Percentiles rank a stretch among this genome's conserved stretches.
Evolutionary conservation across 345 rosid species (phyloP).

Genomic region (Mercurialis annua): DNA sequence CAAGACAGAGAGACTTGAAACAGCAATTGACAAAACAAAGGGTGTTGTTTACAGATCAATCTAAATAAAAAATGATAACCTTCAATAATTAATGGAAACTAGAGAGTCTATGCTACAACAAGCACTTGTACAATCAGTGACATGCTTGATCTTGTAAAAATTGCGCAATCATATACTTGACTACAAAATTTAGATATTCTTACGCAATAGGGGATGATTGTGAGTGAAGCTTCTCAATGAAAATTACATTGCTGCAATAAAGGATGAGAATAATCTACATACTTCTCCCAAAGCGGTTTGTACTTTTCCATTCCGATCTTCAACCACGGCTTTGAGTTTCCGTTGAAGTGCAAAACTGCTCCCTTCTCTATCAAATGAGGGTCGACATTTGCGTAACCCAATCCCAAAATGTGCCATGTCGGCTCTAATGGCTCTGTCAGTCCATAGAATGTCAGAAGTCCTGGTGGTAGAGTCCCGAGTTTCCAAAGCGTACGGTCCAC

Average conservation of each 20-base stretch:
- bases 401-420: constrained; percentile 85
- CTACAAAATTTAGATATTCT: constrained; percentile 18
- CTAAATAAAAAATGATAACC: constrained; percentile 9
- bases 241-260: constrained; percentile 84
- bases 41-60: constrained; percentile 13
- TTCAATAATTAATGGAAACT: constrained; percentile 18
- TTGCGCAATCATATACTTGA: constrained; percentile 36
- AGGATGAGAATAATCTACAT: constrained; percentile 78
- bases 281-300: constrained; percentile 93
- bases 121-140: constrained; percentile 34
- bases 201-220: not conserved
- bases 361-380: constrained; percentile 75
- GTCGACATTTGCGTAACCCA: constrained; percentile 85
- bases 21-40: not conserved
- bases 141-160: constrained; percentile 48
- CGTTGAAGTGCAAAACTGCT: constrained; percentile 91
- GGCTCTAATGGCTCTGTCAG: constrained; percentile 75
- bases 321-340: constrained; percentile 95
- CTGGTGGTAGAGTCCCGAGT: constrained; percentile 90
- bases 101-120: constrained; percentile 32
- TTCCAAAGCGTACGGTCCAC: constrained; percentile 88
- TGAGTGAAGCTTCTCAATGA: constrained; percentile 39
- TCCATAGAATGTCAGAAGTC: constrained; percentile 84
- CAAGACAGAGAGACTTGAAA: not conserved
- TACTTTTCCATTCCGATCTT: constrained; percentile 91